Conservation (phyloP, 83 land plant genomes). For the Picea abies region DNA sequence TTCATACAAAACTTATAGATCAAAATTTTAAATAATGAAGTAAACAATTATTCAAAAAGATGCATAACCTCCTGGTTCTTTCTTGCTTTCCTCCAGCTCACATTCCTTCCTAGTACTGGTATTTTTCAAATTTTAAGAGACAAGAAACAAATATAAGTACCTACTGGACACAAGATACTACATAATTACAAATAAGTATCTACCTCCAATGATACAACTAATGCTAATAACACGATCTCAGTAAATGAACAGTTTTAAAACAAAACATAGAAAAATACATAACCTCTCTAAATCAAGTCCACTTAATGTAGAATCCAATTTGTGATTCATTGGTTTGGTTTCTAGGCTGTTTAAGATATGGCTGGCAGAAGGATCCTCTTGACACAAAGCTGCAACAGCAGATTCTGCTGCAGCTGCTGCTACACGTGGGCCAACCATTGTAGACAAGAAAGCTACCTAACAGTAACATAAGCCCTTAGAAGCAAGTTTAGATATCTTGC, state of each 20-base stretch:
- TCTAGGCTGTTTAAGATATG: constrained; percentile 27
- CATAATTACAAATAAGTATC: neutral
- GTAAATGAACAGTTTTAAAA: neutral
- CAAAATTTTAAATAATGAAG: neutral
- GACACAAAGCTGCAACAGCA: constrained; percentile 55
- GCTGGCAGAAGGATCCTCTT: constrained; percentile 45
- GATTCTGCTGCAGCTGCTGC: constrained; percentile 66
- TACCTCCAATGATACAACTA: neutral
- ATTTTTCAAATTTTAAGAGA: neutral
- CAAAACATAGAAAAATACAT: neutral
- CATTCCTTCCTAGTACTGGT: constrained; percentile 5
- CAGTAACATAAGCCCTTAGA: constrained; percentile 4
- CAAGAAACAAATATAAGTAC: constrained; percentile 3
- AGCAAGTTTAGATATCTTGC: neutral
- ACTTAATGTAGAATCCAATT: neutral
- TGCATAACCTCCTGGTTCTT: constrained; percentile 5
- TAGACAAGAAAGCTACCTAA: constrained; percentile 59
- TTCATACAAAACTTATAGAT: neutral
- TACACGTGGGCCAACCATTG: constrained; percentile 43
- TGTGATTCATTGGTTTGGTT: constrained; percentile 1
- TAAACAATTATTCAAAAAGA: neutral
- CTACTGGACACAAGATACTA: neutral
- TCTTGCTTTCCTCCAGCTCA: constrained; percentile 2
- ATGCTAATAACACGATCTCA: neutral
- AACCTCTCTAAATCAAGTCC: constrained; percentile 7